These are phyloP conservation scores for Colletotrichum cereale DNA, from an alignment of 2,329 filamentous ascomycete genomes.

Conservation along the genomic window DNA sequence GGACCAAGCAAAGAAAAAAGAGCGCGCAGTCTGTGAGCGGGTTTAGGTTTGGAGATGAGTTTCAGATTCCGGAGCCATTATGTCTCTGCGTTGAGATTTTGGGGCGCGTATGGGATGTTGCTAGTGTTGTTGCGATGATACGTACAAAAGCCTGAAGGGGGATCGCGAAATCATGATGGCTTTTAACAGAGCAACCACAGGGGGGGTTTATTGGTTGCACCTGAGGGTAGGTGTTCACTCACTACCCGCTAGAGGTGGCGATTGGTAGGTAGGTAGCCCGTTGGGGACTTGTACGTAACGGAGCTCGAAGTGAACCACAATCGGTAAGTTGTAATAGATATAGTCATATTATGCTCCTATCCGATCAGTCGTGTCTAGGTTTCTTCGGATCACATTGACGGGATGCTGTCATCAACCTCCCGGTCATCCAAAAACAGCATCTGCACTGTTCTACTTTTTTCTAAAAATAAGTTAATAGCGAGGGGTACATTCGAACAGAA, in stretches of 20 bases:
- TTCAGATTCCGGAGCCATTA: neutral
- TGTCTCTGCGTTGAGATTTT: neutral
- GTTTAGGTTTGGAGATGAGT: neutral
- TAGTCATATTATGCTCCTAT: neutral
- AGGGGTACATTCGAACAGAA: neutral
- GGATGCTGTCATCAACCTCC: neutral
- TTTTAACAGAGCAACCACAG: conserved; percentile 7
- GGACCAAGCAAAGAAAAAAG: neutral
- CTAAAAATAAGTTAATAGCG: neutral
- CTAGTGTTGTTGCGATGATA: neutral
- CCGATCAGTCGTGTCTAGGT: neutral
- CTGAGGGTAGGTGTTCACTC: neutral
- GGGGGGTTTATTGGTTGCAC: neutral
- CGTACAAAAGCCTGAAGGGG: neutral
- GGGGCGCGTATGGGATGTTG: neutral
- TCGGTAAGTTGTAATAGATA: neutral
- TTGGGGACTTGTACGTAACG: neutral
- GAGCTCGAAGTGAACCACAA: neutral
- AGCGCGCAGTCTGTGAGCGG: neutral
- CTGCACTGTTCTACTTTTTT: neutral
- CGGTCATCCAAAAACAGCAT: neutral
- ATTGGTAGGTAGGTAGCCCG: neutral
- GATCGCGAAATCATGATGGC: conserved; percentile 7
- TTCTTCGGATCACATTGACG: neutral
- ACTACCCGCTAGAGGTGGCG: neutral